Evolutionary conservation across 768 basidiomycete genomes (phyloP), one percentile per base, ranked within the genome.

Genomic region (Porphyrellus cyaneotinctus): DNA sequence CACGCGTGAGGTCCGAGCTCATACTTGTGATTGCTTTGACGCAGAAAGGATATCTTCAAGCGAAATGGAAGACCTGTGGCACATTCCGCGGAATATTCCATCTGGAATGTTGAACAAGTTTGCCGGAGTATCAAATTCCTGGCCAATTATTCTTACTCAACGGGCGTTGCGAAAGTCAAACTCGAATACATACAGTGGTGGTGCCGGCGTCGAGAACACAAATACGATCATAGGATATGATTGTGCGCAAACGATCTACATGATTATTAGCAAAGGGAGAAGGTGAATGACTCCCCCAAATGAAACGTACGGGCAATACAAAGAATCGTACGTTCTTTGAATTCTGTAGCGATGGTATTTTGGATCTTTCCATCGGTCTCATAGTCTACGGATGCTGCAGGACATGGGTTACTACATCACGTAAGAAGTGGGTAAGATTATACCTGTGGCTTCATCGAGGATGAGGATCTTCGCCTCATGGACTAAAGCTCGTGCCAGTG

Each of bases 341-440:
- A 97, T 73, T 88, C 87, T 44, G 76, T 75, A 1, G 89, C 79
- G 56, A 97, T 95, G 6, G 94, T 95, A 57, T 88, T 80, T 65
- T 97, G 94, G 54, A 98, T 93, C 66, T 89, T 90, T 52, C 83
- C 74, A 72, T 97, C 94, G 1, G 91, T 95, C 69, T 90, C 91
- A 59, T 85, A 88, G 60, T 93, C 91, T 26, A 93, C 89, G 12
- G 87, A 88, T n/a, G 89, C 89, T 80, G 53, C 20, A 26, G 11
- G 11, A 17, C 6, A 17, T 61, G 22, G 52, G 38, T 6, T 37
- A n/a, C 12, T 23, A 14, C 2, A n/a, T 33, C 41, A 28, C 2
- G 31, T 46, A n/a, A 32, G 20, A 32, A 39, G 26, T 24, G 10
- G 6, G 12, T 35, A 22, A 43, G 33, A 17, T 48, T 60, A 43